Evolutionary conservation across 805 yeast genomes (phyloP).

Genomic region (Zygosaccharomyces pseudorouxii): DNA sequence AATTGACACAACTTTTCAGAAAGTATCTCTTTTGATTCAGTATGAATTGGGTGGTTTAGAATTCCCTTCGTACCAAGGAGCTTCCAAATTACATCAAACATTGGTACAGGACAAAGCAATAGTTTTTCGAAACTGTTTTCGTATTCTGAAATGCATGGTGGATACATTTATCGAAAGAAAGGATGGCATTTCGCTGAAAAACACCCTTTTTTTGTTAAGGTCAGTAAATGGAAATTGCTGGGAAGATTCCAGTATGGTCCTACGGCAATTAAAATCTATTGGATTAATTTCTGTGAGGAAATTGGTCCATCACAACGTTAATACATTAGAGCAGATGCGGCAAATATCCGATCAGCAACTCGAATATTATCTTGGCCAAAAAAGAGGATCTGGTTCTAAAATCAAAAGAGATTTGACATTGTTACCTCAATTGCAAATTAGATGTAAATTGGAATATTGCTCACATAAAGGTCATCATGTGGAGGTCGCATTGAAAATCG

Average conservation of each 20-base stretch:
- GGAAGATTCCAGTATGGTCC: conserved; percentile 44
- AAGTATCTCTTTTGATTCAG: conserved; percentile 43
- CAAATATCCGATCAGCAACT: conserved; percentile 33
- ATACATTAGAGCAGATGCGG: conserved; percentile 32
- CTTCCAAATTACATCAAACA: conserved; percentile 37
- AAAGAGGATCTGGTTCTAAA: conserved; percentile 40
- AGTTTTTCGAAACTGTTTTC: conserved; percentile 41
- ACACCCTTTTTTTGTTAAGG: conserved; percentile 38
- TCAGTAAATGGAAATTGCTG: conserved; percentile 45
- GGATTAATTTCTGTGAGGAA: conserved; percentile 41
- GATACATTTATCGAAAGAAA: conserved; percentile 41
- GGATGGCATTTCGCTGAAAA: conserved; percentile 41
- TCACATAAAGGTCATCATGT: conserved; percentile 6
- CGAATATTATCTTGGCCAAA: conserved; percentile 40
- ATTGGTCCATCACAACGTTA: conserved; percentile 37
- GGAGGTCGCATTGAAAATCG: conserved; percentile 20
- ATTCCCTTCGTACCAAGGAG: conserved; percentile 42
- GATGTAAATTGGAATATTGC: conserved; percentile 17
- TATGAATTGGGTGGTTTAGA: conserved; percentile 49
- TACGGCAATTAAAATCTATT: conserved; percentile 47
- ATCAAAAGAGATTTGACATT: conserved; percentile 33
- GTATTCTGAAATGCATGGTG: conserved; percentile 42
- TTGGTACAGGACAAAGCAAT: conserved; percentile 43
- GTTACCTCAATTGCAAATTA: conserved; percentile 38
- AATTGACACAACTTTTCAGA: conserved; percentile 33